These are phyloP conservation scores for Circinella minor DNA, from an alignment of 371 early-diverging fungal species.

Conservation along the genomic window DNA sequence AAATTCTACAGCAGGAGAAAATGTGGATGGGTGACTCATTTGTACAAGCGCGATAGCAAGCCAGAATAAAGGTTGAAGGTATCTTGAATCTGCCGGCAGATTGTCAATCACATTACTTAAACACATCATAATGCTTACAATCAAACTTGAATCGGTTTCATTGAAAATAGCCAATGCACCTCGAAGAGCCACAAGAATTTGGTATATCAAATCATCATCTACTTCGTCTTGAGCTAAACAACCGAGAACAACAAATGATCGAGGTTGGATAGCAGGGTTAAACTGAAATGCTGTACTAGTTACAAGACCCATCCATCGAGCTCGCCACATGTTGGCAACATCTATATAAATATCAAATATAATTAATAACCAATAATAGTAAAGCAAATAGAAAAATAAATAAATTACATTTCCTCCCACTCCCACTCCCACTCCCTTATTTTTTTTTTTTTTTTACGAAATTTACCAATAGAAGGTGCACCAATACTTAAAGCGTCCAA, in stretches of 20 bases:
- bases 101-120: constrained; percentile 85
- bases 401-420: no score
- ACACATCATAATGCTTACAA: constrained; percentile 85
- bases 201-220: constrained; percentile 87
- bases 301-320: constrained; percentile 92
- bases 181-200: constrained; percentile 85
- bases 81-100: constrained; percentile 74
- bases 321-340: constrained; percentile 81
- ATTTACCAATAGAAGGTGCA: constrained; percentile 69
- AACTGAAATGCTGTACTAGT: constrained; percentile 91
- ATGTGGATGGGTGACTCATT: constrained; percentile 82
- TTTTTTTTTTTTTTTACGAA: background rate
- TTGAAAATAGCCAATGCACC: constrained; percentile 85
- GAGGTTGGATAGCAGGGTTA: constrained; percentile 91
- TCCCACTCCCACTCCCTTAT: background rate
- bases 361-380: no score
- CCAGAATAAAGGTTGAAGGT: constrained; percentile 88
- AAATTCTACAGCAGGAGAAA: constrained; percentile 72
- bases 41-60: constrained; percentile 84
- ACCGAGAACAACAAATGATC: constrained; percentile 94
- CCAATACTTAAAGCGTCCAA: constrained; percentile 81
- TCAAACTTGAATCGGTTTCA: constrained; percentile 76
- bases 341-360: constrained; percentile 30
- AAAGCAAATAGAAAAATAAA: no score
- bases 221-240: constrained; percentile 87